Base-by-base conservation (phyloP, 2,329 filamentous ascomycete genomes). In the Byssoonygena ceratinophila region DNA sequence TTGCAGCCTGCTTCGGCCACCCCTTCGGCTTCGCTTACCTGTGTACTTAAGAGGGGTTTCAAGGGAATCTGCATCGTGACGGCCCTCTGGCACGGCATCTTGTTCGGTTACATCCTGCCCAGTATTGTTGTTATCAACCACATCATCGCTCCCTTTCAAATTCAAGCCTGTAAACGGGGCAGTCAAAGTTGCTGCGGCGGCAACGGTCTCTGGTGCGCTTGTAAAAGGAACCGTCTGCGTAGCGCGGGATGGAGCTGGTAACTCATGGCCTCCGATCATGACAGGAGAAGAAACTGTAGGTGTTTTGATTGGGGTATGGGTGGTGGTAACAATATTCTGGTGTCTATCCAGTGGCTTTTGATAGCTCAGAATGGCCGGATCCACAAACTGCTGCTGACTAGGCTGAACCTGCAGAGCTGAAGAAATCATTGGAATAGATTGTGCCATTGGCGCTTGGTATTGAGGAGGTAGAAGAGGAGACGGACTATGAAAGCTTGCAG, bases 361-460 rank as follows among this genome's bases (percentile, higher is more conserved):
- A 64, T 87, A 78, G 63, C 86, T 89, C 43, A 94, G 65, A 52
- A 94, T 94, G 2, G 87, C 87, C 9, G 87, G 87, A 61, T 94
- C 87, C n/a, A 83, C 76, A 61, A 92, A 88, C 0, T 74, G 61
- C 27, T 73, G 62, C n/a, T 60, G 23, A 57, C 31, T 29, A 25
- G 51, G 43, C n/a, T 46, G 18, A 59, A 53, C 63, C 32, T 59
- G 51, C 25, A 43, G 37, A 55, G 58, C 58, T 22, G 56, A 54
- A 5, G 54, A 54, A 27, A 29, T 39, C n/a, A 22, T 22, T 14
- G 53, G 50, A 29, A 51, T 44, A n/a, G 47, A 47, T 20, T 55
- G 55, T n/a, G 55, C 37, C 14, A 53, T 27, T 34, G 46, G 47
- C 14, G 48, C 23, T 27, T 39, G 34, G 40, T 37, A 34, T 41